Evolutionary conservation across 805 yeast genomes (phyloP).

Genomic region (Zygosaccharomyces bailii): DNA sequence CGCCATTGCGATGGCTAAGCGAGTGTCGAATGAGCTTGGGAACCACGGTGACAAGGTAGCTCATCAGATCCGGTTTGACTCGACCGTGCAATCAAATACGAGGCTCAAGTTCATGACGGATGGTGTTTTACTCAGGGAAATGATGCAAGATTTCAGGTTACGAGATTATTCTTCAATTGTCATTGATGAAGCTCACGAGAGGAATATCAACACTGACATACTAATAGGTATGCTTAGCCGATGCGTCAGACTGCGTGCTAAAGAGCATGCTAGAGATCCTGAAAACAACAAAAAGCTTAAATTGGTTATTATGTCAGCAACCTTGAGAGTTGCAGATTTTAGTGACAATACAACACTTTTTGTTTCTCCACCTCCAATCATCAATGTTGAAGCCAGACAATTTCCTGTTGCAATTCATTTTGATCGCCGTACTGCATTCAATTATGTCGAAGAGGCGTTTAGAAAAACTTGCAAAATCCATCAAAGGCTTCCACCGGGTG

Average conservation of each 20-base stretch:
- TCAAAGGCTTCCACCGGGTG: conserved; percentile 83
- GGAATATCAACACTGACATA: conserved; percentile 94
- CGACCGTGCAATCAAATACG: conserved; percentile 59
- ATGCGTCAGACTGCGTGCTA: conserved; percentile 66
- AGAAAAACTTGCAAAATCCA: conserved; percentile 86
- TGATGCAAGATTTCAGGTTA: conserved; percentile 82
- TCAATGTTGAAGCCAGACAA: conserved; percentile 89
- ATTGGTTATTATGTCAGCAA: conserved; percentile 93
- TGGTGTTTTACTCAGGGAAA: conserved; percentile 88
- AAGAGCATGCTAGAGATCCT: conserved; percentile 49
- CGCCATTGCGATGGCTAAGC: conserved; percentile 83
- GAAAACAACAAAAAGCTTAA: conserved; percentile 59
- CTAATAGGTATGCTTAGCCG: conserved; percentile 92
- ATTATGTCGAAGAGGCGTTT: conserved; percentile 84
- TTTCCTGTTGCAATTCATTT: conserved; percentile 91
- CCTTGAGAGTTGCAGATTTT: conserved; percentile 88
- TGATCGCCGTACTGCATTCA: conserved; percentile 69
- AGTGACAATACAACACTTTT: conserved; percentile 76
- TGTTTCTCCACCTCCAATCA: conserved; percentile 72
- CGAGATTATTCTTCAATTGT: conserved; percentile 80
- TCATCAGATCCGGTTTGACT: conserved; percentile 79
- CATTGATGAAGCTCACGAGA: conserved; percentile 97
- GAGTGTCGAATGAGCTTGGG: conserved; percentile 76
- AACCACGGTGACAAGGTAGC: conserved; percentile 67
- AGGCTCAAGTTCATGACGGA: conserved; percentile 88